A percentile compares a stretch with the other conserved stretches of the same genome.
Evolutionary conservation across 1,139 yeast genomes (phyloP).

Genomic region (Lodderomyces orthopsilosis): DNA sequence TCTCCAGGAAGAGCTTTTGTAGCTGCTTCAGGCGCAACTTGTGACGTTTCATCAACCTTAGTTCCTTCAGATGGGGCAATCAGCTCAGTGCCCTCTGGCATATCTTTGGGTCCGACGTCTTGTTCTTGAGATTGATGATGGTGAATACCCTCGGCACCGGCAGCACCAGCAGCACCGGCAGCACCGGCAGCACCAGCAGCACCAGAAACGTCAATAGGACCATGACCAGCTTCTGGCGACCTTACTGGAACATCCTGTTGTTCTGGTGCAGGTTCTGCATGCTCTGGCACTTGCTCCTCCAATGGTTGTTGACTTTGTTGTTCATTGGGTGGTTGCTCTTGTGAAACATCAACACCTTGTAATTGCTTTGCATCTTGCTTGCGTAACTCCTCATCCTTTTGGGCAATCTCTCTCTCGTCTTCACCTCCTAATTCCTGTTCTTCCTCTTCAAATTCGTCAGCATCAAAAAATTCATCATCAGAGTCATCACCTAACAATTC

Average conservation of each 20-base stretch:
- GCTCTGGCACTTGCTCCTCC: background rate
- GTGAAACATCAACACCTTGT: background rate
- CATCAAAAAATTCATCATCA: conserved; percentile 84
- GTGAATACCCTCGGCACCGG: background rate
- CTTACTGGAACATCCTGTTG: background rate
- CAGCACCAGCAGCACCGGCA: conserved; percentile 4
- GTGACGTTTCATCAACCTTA: conserved; percentile 8
- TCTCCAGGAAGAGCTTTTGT: conserved; percentile 2
- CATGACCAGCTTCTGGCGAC: background rate
- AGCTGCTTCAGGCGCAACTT: conserved; percentile 1
- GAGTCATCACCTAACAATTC: conserved; percentile 59
- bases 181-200: conserved; percentile 1
- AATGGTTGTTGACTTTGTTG: background rate
- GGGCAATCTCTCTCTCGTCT: conserved; percentile 2
- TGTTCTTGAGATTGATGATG: background rate
- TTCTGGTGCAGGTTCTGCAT: background rate
- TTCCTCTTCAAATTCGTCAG: conserved; percentile 55
- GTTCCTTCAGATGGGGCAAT: conserved; percentile 8
- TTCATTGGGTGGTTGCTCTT: background rate
- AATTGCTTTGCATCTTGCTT: conserved; percentile 1
- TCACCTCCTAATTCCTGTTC: conserved; percentile 8
- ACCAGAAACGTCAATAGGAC: background rate
- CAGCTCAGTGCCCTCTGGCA: conserved; percentile 6
- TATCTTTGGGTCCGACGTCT: conserved; percentile 5
- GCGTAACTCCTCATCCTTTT: conserved; percentile 6